A percentile compares a stretch with the other conserved stretches of the same genome.
Evolutionary conservation across 2,329 filamentous ascomycete species (phyloP).

Genomic region (Rhynchosporium secalis): DNA sequence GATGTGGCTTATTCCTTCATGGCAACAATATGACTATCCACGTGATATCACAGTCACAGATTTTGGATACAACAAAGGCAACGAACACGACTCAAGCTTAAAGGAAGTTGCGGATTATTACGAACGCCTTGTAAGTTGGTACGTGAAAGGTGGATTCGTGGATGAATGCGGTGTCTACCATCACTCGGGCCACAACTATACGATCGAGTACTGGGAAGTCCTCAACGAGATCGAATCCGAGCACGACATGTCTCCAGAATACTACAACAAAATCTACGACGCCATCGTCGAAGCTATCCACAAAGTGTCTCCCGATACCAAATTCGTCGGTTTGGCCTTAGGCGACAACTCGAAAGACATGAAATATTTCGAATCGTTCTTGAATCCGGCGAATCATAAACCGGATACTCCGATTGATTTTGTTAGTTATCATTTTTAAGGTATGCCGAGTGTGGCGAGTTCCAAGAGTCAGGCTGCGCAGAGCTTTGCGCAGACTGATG

Average conservation of each 20-base stretch:
- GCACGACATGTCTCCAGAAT: conserved; percentile 10
- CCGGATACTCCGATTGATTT: conserved; percentile 9
- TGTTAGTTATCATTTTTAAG: conserved; percentile 15
- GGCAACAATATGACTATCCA: conserved; percentile 5
- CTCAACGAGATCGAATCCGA: conserved; percentile 15
- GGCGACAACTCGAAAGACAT: conserved; percentile 11
- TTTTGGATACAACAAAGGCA: conserved; percentile 16
- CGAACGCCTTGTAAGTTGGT: conserved; percentile 11
- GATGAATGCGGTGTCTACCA: conserved; percentile 15
- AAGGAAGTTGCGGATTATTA: conserved; percentile 12
- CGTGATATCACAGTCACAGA: conserved; percentile 14
- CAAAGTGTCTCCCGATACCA: conserved; percentile 5
- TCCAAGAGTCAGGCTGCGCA: conserved; percentile 7
- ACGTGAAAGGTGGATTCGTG: conserved; percentile 9
- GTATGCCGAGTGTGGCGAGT: conserved; percentile 4
- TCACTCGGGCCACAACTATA: conserved; percentile 11
- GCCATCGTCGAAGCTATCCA: neutral
- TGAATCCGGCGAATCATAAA: conserved; percentile 6
- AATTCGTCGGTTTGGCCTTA: conserved; percentile 13
- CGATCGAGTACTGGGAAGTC: conserved; percentile 16
- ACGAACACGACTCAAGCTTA: neutral
- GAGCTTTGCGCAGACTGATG: conserved; percentile 1
- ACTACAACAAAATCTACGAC: conserved; percentile 13
- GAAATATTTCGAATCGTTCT: conserved; percentile 8
- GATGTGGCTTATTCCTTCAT: conserved; percentile 13